Evolutionary conservation across 257 asterid species (phyloP), one percentile per base, ranked within the genome.

Genomic region (Nicotiana undulata): DNA sequence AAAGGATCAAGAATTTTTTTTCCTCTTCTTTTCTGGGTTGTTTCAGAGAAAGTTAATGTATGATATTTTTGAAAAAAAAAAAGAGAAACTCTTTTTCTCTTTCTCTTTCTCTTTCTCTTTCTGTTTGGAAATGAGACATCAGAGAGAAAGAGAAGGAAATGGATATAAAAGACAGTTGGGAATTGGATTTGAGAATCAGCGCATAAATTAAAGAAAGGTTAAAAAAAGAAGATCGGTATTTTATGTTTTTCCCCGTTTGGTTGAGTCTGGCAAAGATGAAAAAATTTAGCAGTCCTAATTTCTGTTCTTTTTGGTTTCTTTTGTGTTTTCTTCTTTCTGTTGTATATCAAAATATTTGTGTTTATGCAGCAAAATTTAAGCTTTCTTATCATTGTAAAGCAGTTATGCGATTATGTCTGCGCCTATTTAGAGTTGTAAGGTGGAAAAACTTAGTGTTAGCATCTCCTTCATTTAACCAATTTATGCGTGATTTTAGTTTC

Each of bases 191-290:
- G 16, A 72, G 61, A 72, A 74, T 74, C 61, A 44, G 3, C 46
- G 7, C 8, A 70, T 44, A 20, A 44, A 70, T 20, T 6, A 6
- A 22, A 24, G 31, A 15, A 72, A 46, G 24, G 34, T 13, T 6
- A 55, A 32, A 3, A 16, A 11, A 34, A 1, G 1, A 26, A 26
- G 28, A 13, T 3, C 20, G 37, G 34, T 1, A 40, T 66, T 81
- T 58, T 18, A 55, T 72, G 28, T 29, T 81, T 83, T 56, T 67
- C 88, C 7, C 24, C 76, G 75, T 58, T 61, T 18, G 82, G 85
- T 79, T 75, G 80, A 75, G 40, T 59, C 32, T 20, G 29, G 56
- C 70, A 53, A 16, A 6, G 59, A 53, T 52, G 59, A 15, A 53
- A 53, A 15, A 6, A 7, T 6, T 34, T 37, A 37, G 46, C 46